phyloP scores from a whole-genome alignment of 1,139 yeast genomes.

The Yarrowia galli region DNA sequence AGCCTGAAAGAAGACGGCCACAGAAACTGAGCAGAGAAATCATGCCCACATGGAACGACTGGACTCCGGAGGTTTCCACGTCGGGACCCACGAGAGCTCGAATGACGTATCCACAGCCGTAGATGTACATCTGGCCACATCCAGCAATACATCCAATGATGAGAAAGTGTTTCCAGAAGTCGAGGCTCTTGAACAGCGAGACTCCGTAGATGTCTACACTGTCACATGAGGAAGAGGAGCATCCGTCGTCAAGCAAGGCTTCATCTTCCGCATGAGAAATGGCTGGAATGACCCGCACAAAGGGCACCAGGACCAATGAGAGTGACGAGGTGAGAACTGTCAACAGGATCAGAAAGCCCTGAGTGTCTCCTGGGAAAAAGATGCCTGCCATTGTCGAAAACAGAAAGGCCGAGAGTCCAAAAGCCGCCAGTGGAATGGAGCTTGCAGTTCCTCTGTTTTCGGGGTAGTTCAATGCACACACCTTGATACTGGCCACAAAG shows the following conservation, averaged over 20 bases:
- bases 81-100: slow-evolving; percentile 56
- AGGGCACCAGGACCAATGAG: slow-evolving; percentile 53
- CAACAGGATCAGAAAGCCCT: slow-evolving; percentile 44
- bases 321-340: slow-evolving; percentile 42
- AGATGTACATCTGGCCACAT: slow-evolving; percentile 77
- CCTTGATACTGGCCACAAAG: slow-evolving; percentile 53
- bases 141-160: slow-evolving; percentile 69
- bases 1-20: slow-evolving; percentile 75
- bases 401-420: slow-evolving; percentile 48
- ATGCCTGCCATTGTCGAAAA: slow-evolving; percentile 51
- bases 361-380: slow-evolving; percentile 44
- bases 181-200: slow-evolving; percentile 42
- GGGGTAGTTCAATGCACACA: slow-evolving; percentile 48
- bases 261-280: slow-evolving; percentile 54
- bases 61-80: slow-evolving; percentile 53
- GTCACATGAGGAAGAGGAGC: slow-evolving; percentile 60
- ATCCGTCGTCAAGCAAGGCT: slow-evolving; percentile 73
- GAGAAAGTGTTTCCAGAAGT: slow-evolving; percentile 52
- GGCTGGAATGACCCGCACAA: slow-evolving; percentile 54
- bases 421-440: slow-evolving; percentile 48
- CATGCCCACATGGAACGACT: slow-evolving; percentile 75
- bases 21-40: slow-evolving; percentile 70
- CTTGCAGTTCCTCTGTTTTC: slow-evolving; percentile 46
- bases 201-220: slow-evolving; percentile 52
- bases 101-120: slow-evolving; percentile 73